Base-by-base conservation (phyloP, 139 green algal genomes). In the Chlorella vulgaris region DNA sequence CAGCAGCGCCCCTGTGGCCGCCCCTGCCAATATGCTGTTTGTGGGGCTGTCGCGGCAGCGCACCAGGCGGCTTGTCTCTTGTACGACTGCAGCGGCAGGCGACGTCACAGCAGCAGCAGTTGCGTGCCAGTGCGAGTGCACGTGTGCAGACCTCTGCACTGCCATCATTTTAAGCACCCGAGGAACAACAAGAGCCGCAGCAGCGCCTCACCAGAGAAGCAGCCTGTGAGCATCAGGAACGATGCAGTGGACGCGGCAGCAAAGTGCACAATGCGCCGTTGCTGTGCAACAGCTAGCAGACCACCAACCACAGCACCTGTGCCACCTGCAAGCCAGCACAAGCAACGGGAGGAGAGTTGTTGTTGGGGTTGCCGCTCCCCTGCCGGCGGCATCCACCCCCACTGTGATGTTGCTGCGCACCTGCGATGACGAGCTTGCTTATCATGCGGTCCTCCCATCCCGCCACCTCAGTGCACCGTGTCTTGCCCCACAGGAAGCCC, bases 11-110 rank as follows among this genome's bases (percentile, higher is more conserved):
- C 86, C 86, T 3, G 73, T 68, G 22, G 62, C 84, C 31, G 84
- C 78, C 24, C 86, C 86, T 35, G 58, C 86, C n/a, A 86, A n/a
- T 55, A 81, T 67, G 40, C 83, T 84, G 79, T 89, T 89, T 38
- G 68, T 21, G 3, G 77, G 69, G 77, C 69, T 86, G 60, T 89
- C 86, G 22, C 39, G 33, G 62, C 84, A 84, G 50, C 83, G 71
- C 39, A 86, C 19, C 28, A 81, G 63, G 7, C 86, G 47, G 36
- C 29, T 73, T 2, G 10, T 43, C 69, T 89, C 86, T 63, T 89
- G 86, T 26, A 80, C 67, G 0, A 35, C 85, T 89, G 76, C 74
- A 83, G 6, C 31, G 24, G 22, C 10, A 8, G 61, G 61, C 3
- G 61, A 29, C 18, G 3, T 22, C 38, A 36, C 26, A 24, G 36